A percentile compares a stretch with the other conserved stretches of the same genome.
Conservation (phyloP, 2,329 filamentous ascomycete species). For the Stenocarpella maydis region DNA sequence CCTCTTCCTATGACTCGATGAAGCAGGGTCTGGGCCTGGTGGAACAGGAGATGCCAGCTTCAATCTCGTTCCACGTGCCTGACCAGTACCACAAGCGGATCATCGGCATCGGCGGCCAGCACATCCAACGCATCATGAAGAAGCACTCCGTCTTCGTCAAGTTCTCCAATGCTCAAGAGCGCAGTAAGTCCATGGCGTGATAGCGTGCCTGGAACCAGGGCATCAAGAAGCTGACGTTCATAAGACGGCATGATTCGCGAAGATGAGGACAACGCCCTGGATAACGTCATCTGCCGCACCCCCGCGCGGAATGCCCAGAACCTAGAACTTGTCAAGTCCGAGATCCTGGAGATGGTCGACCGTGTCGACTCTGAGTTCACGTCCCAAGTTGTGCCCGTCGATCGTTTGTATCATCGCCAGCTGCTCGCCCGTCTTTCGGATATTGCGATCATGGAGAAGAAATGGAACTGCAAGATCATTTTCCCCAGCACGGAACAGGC, state of each 20-base stretch:
- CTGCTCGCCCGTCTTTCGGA: constrained; percentile 87
- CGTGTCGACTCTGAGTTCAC: constrained; percentile 98
- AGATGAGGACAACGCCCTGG: constrained; percentile 97
- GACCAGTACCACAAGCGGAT: constrained; percentile 99
- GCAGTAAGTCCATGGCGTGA: constrained; percentile 59
- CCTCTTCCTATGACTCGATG: constrained; percentile 89
- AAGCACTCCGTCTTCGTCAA: constrained; percentile 99
- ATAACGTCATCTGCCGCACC: constrained; percentile 98
- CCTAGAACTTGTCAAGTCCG: constrained; percentile 94
- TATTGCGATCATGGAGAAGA: constrained; percentile 95
- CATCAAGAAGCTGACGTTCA: constrained; percentile 41
- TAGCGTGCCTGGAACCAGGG: not conserved
- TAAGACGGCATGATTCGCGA: constrained; percentile 84
- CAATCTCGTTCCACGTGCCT: constrained; percentile 98
- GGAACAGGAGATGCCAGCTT: constrained; percentile 98
- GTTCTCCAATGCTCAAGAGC: constrained; percentile 98
- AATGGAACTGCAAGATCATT: constrained; percentile 99
- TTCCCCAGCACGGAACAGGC: constrained; percentile 98
- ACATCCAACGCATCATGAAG: constrained; percentile 99
- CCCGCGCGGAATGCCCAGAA: constrained; percentile 97
- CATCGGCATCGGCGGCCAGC: constrained; percentile 96
- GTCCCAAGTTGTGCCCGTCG: constrained; percentile 90
- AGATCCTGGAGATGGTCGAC: constrained; percentile 99
- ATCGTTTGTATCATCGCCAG: constrained; percentile 94
- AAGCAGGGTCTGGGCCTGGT: constrained; percentile 92